Percentiles rank a stretch among this genome's conserved stretches.
Conservation (phyloP, 2,329 filamentous ascomycete species). For the Harringtonia aguacate region DNA sequence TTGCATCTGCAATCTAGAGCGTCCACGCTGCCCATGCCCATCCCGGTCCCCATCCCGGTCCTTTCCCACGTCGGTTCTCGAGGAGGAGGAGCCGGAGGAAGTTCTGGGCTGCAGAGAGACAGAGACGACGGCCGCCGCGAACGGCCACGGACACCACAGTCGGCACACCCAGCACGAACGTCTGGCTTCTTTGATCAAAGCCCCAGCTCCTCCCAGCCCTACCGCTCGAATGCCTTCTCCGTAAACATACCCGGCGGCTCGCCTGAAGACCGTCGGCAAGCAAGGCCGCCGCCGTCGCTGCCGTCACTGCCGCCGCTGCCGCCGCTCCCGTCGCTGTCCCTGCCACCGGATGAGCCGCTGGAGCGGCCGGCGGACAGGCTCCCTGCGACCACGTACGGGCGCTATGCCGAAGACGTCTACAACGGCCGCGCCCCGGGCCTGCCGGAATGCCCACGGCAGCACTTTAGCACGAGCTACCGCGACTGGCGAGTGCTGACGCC, state of each 20-base stretch:
- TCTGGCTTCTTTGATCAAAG: constrained; percentile 5
- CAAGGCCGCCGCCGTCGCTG: background rate
- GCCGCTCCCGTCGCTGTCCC: too few species aligned
- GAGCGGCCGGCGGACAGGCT: background rate
- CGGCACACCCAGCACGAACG: constrained; percentile 1
- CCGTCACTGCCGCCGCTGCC: too few species aligned
- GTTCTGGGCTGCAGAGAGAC: too few species aligned
- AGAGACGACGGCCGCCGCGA: background rate
- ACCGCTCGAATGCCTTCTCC: constrained; percentile 4
- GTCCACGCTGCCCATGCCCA: constrained; percentile 2
- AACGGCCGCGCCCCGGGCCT: constrained; percentile 35
- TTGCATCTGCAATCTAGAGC: background rate
- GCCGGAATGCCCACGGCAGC: constrained; percentile 58
- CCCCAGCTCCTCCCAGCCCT: background rate
- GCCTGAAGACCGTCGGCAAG: background rate
- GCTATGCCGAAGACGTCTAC: constrained; percentile 42
- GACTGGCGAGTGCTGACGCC: constrained; percentile 60
- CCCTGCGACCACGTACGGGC: constrained; percentile 27
- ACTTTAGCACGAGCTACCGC: constrained; percentile 49
- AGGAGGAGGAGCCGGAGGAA: too few species aligned
- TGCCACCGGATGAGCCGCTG: background rate
- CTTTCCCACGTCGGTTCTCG: too few species aligned
- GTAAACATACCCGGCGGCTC: constrained; percentile 2
- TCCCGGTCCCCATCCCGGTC: background rate
- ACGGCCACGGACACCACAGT: background rate